Conservation (phyloP, 345 rosid species). For the Boechera stricta region DNA sequence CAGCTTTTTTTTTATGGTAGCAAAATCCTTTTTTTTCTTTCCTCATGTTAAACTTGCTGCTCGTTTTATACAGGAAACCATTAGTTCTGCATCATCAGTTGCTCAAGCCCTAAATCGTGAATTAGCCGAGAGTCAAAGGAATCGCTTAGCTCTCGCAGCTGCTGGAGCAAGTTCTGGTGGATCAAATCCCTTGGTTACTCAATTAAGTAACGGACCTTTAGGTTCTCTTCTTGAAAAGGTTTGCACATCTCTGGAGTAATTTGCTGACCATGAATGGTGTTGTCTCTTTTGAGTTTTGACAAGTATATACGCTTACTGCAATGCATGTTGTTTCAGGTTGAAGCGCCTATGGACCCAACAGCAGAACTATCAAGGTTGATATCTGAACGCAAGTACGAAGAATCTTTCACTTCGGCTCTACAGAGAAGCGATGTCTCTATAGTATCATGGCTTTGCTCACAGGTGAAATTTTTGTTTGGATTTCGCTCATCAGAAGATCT, state of each 20-base stretch:
- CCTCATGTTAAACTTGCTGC: neutral
- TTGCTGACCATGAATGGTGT: neutral
- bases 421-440: conserved; percentile 82
- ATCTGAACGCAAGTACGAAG: conserved; percentile 74
- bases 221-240: conserved; percentile 68
- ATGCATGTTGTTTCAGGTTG: conserved; percentile 56
- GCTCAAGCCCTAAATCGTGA: conserved; percentile 73
- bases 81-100: conserved; percentile 69
- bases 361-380: conserved; percentile 70
- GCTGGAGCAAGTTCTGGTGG: conserved; percentile 61
- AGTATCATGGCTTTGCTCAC: conserved; percentile 90
- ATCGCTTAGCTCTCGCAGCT: conserved; percentile 66
- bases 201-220: conserved; percentile 69
- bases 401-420: conserved; percentile 74
- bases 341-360: conserved; percentile 73
- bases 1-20: neutral
- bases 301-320: conserved; percentile 64
- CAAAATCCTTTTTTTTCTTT: neutral
- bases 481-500: neutral
- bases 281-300: neutral
- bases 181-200: conserved; percentile 56
- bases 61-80: conserved; percentile 61
- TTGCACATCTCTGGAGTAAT: conserved; percentile 5
- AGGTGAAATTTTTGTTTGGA: conserved; percentile 50
- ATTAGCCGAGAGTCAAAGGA: conserved; percentile 73